phyloP scores from a whole-genome alignment of 768 basidiomycete genomes.

The Terana coerulea region DNA sequence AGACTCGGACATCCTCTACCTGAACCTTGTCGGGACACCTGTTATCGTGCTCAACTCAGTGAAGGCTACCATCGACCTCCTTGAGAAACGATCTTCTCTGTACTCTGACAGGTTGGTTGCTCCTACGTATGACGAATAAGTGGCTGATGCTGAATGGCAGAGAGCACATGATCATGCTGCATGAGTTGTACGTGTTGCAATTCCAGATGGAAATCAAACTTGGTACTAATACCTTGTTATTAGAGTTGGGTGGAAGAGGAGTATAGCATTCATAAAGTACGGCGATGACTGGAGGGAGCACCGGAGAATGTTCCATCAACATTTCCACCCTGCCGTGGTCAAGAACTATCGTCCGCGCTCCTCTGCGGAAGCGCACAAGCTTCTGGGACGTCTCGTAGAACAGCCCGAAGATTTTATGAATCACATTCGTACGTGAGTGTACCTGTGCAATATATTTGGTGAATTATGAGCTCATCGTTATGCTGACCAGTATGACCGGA shows the following conservation, averaged over 20 bases:
- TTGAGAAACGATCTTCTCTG: constrained; percentile 29
- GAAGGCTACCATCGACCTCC: constrained; percentile 30
- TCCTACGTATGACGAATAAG: constrained; percentile 2
- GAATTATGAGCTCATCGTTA: not conserved
- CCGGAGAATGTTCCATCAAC: constrained; percentile 12
- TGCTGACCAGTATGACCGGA: not conserved
- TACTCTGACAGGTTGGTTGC: constrained; percentile 27
- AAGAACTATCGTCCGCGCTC: not conserved
- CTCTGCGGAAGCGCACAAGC: not conserved
- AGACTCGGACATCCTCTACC: constrained; percentile 3
- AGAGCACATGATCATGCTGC: constrained; percentile 15
- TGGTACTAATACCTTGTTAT: not conserved
- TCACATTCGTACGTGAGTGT: constrained; percentile 1
- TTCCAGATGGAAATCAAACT: not conserved
- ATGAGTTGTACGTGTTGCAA: constrained; percentile 8
- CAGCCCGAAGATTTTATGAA: not conserved
- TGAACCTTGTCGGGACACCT: constrained; percentile 12
- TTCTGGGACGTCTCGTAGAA: not conserved
- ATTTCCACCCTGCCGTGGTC: not conserved
- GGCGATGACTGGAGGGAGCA: constrained; percentile 6
- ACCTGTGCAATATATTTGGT: not conserved
- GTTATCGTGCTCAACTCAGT: constrained; percentile 31
- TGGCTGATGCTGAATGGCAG: not conserved
- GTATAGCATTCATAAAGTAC: constrained; percentile 11
- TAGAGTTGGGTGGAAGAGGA: constrained; percentile 8